Conservation (phyloP, 2,329 filamentous ascomycete genomes). For the Aspergillus sojae region DNA sequence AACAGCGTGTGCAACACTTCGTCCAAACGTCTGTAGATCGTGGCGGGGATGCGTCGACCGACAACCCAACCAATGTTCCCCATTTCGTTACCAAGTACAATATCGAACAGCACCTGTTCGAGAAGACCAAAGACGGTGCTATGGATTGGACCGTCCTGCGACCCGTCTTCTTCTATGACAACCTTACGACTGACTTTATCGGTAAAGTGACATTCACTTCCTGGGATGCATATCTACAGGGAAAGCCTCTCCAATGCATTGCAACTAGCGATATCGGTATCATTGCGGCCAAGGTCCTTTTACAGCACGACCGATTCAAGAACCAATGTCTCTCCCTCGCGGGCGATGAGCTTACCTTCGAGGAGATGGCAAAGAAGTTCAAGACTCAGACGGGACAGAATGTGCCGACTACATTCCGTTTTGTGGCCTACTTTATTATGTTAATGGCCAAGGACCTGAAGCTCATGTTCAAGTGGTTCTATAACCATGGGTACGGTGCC, state of each 20-base stretch:
- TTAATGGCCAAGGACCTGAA: slow-evolving; percentile 48
- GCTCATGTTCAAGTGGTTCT: slow-evolving; percentile 57
- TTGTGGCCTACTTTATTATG: slow-evolving; percentile 46
- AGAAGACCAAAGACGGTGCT: slow-evolving; percentile 37
- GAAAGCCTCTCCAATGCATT: slow-evolving; percentile 49
- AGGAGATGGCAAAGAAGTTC: slow-evolving; percentile 50
- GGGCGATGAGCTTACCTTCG: slow-evolving; percentile 55
- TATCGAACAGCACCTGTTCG: slow-evolving; percentile 63
- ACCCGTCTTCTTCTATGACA: slow-evolving; percentile 66
- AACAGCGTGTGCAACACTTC: slow-evolving; percentile 60
- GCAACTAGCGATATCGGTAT: slow-evolving; percentile 54
- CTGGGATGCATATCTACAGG: slow-evolving; percentile 45
- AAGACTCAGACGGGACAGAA: slow-evolving; percentile 49
- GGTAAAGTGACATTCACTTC: slow-evolving; percentile 52
- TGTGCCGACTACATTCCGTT: slow-evolving; percentile 45
- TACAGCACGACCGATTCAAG: slow-evolving; percentile 48
- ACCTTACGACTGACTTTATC: slow-evolving; percentile 50
- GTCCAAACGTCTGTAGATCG: slow-evolving; percentile 68
- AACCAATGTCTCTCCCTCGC: slow-evolving; percentile 44
- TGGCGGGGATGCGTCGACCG: slow-evolving; percentile 57
- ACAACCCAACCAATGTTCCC: slow-evolving; percentile 58
- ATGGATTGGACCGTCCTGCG: slow-evolving; percentile 66
- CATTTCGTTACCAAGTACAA: slow-evolving; percentile 65
- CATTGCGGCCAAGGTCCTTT: slow-evolving; percentile 55
- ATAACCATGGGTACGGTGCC: slow-evolving; percentile 49